Base-by-base conservation (phyloP, 495 filamentous ascomycete species). In the Neurospora cerealis region DNA sequence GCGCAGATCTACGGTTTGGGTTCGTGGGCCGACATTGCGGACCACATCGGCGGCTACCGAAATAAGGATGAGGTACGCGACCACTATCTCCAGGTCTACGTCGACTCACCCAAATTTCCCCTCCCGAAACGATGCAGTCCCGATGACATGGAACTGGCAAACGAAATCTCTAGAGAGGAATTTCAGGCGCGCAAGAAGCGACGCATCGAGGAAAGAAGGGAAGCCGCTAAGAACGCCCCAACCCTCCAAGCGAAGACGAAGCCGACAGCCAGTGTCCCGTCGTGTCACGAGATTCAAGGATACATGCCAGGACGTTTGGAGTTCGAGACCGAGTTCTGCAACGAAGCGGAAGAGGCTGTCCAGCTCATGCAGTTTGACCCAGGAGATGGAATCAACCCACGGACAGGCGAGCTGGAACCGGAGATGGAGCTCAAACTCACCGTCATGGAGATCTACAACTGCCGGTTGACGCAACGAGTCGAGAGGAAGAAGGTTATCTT, bases 261-360 rank as follows among this genome's bases (percentile, higher is more conserved):
- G 78, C 96, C 96, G 0, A 98, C 95, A 3, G 93, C 95, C 34
- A 94, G 91, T 84, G 93, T 96, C 4, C 96, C 96, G 19, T 88
- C 95, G 37, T 98, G 96, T 80, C 96, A 99, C 81, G 96, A 99
- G 80, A 95, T 99, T 37, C 93, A 96, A 80, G 96, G 96, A 5
- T 99, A 97, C 82, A 99, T 99, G 96, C 96, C 96, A 3, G 96
- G 96, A 42, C 93, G 96, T 24, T 83, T 99, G 73, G 96, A 99
- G 79, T 99, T 98, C 78, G 96, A 99, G 86, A 97, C 93, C 0
- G 96, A 99, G 78, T 97, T 95, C 81, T 91, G 94, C 78, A 98
- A 99, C 81, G 96, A 98, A 77, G 96, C 96, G 0, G 96, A 99
- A 81, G 96, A 98, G 83, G 95, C 95, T 0, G 96, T 99, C 15